A percentile compares a stretch with the other conserved stretches of the same genome.
These are phyloP conservation scores for Colletotrichum noveboracense DNA, from an alignment of 2,329 filamentous ascomycete genomes.

Conservation along the genomic window DNA sequence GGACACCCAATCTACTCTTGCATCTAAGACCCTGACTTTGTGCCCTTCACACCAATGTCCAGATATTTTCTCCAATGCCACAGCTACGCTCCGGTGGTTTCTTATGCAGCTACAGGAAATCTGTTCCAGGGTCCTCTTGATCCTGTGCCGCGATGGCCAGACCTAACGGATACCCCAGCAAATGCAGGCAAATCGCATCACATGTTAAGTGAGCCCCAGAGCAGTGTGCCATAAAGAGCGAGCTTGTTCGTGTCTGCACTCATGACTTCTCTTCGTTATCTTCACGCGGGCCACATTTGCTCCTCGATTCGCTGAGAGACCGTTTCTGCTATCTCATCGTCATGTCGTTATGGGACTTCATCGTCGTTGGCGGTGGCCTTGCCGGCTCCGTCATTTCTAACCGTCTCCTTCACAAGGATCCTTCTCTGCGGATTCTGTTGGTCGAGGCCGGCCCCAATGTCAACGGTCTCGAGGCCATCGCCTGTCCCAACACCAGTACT, in stretches of 20 bases:
- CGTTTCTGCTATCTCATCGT: background rate
- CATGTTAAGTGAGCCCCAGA: background rate
- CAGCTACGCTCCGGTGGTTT: background rate
- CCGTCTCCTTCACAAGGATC: constrained; percentile 30
- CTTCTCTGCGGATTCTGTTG: constrained; percentile 37
- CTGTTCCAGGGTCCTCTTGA: background rate
- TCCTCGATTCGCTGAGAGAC: background rate
- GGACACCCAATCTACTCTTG: background rate
- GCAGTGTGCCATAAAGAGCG: background rate
- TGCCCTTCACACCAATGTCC: background rate
- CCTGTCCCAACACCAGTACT: constrained; percentile 27
- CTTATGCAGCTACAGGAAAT: background rate
- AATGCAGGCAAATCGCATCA: background rate
- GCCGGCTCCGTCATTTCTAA: constrained; percentile 39
- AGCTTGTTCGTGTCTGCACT: background rate
- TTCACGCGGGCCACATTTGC: background rate
- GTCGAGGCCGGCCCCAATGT: constrained; percentile 42
- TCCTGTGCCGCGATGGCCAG: background rate
- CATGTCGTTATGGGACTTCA: constrained; percentile 32
- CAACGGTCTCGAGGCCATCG: constrained; percentile 27
- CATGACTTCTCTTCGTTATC: background rate
- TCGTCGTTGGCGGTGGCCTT: constrained; percentile 43
- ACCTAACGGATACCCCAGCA: background rate
- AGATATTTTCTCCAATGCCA: background rate
- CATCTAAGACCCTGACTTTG: background rate